Percentiles rank a stretch among this genome's conserved stretches.
phyloP scores from a whole-genome alignment of 2,329 filamentous ascomycete genomes.

The Fusarium nisikadoi region DNA sequence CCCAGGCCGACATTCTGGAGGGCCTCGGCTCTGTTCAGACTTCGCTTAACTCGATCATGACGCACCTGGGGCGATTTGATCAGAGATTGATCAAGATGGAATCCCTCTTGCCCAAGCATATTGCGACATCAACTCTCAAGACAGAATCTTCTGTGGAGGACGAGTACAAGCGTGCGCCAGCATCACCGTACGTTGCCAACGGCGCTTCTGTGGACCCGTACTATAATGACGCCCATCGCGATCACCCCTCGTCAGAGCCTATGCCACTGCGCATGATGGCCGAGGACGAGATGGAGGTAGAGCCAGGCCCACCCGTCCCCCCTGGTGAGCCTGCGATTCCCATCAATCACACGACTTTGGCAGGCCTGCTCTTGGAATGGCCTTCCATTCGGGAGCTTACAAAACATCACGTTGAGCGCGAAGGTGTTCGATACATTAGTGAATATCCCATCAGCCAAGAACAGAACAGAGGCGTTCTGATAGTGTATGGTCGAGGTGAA shows the following conservation, averaged over 20 bases:
- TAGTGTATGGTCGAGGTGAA: constrained; percentile 83
- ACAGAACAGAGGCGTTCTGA: constrained; percentile 76
- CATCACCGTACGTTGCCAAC: constrained; percentile 39
- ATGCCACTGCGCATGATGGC: constrained; percentile 46
- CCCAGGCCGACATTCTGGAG: constrained; percentile 69
- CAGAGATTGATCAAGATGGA: constrained; percentile 51
- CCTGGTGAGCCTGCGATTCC: constrained; percentile 77
- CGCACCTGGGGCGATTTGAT: constrained; percentile 54
- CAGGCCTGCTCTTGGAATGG: constrained; percentile 82
- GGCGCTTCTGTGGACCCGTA: constrained; percentile 38
- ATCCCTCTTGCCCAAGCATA: constrained; percentile 39
- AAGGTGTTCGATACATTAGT: constrained; percentile 66
- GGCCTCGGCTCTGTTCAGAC: constrained; percentile 57
- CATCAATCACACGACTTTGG: constrained; percentile 89
- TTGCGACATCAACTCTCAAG: constrained; percentile 35
- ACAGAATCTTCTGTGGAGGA: constrained; percentile 47
- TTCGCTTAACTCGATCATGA: constrained; percentile 51
- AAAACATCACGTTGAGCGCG: constrained; percentile 57
- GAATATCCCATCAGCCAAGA: constrained; percentile 83
- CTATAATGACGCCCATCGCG: constrained; percentile 40
- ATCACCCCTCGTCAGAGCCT: constrained; percentile 44
- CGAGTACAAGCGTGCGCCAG: constrained; percentile 41
- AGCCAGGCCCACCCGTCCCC: constrained; percentile 62
- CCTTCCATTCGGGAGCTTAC: constrained; percentile 74
- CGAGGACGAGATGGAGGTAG: constrained; percentile 62